Evolutionary conservation across 768 basidiomycete species (phyloP), one percentile per base, ranked within the genome.

Genomic region (Tulasnella sp.): DNA sequence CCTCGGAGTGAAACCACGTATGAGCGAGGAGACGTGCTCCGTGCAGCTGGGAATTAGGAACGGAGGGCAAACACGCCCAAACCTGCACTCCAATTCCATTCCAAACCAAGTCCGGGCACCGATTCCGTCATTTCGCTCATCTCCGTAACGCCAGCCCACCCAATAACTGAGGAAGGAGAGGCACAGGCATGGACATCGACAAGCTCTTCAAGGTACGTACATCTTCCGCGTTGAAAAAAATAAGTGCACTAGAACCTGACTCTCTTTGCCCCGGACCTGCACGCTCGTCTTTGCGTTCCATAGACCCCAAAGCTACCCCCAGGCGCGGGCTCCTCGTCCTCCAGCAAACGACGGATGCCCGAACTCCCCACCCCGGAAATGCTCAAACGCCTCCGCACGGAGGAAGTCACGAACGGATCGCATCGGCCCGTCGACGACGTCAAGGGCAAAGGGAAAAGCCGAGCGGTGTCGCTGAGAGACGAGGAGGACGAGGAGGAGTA

Each of bases 361-460:
- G 89, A 91, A 76, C 87, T 87, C 75, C 92, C 90, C 34, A 87
- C 89, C 2, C 87, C 88, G 52, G 91, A 92, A n/a, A 85, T 91
- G 84, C 82, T 94, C 72, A 94, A 93, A 81, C 90, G 86, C 79
- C 86, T 93, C 84, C 86, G 82, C 76, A 77, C 89, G 79, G 89
- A 90, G 42, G 76, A 78, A 70, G 63, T 41, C 16, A 62, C 68
- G 16, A 66, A 37, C 39, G 39, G 52, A 7, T 59, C 52, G 52
- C 52, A 59, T 59, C 52, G 52, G 4, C 34, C 26, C 14, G 36
- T 66, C 67, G 35, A 26, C 17, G 64, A 67, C 32, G 73, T 47
- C 62, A 81, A 79, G 71, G 78, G 75, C 59, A 81, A 80, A 71
- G 78, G 74, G 44, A 81, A 79, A 71, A 77, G 81, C 47, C 83